Evolutionary conservation across 495 filamentous ascomycete species (phyloP).

Genomic region (Mytilinidion resinicola): DNA sequence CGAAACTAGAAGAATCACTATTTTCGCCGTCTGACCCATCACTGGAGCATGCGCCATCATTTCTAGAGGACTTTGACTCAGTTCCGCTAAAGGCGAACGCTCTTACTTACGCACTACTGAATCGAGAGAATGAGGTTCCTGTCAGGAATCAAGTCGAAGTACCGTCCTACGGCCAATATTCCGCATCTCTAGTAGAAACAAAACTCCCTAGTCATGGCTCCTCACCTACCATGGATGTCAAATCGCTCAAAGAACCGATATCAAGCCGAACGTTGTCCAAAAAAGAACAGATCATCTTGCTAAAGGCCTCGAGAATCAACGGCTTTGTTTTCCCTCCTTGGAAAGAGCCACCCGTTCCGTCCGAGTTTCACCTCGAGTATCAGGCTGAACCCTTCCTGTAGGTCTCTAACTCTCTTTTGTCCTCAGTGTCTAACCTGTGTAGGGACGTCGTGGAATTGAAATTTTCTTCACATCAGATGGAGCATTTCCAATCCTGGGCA

Average conservation of each 20-base stretch:
- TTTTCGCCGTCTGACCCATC: too few species aligned
- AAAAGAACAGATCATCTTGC: slow-evolving; percentile 70
- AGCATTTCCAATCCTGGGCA: slow-evolving; percentile 75
- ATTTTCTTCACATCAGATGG: slow-evolving; percentile 63
- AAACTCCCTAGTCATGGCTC: too few species aligned
- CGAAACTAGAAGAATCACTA: too few species aligned
- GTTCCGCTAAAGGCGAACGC: too few species aligned
- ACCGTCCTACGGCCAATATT: too few species aligned
- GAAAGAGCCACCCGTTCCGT: slow-evolving; percentile 50
- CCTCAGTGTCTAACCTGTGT: slow-evolving; percentile 9
- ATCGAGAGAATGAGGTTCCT: too few species aligned
- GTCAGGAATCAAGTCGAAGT: too few species aligned
- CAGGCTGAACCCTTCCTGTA: slow-evolving; percentile 49
- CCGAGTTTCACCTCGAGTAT: slow-evolving; percentile 46
- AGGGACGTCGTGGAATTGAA: slow-evolving; percentile 64
- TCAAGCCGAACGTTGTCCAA: slow-evolving; percentile 60
- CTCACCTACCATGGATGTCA: too few species aligned
- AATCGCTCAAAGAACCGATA: slow-evolving; percentile 34
- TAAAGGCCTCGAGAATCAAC: slow-evolving; percentile 71
- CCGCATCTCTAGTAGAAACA: too few species aligned
- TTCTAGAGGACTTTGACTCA: too few species aligned
- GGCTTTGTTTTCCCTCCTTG: slow-evolving; percentile 78
- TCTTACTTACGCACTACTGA: too few species aligned
- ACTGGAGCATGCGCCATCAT: too few species aligned
- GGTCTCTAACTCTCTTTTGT: slow-evolving; percentile 23